Evolutionary conservation across 106 monocot species (phyloP).

Genomic region (Allium cepa): DNA sequence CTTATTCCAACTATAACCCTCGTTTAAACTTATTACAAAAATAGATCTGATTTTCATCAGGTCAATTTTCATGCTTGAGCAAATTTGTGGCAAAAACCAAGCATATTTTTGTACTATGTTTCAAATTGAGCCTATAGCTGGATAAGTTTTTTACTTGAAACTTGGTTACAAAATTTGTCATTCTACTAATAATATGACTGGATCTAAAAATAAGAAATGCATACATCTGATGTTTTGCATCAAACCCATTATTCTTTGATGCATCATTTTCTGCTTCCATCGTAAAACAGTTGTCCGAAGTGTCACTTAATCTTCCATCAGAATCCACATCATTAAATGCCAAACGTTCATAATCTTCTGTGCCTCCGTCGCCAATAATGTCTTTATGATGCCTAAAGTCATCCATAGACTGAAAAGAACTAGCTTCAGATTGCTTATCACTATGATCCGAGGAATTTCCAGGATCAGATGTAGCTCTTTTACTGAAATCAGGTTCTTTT

Average conservation of each 20-base stretch:
- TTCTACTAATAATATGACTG: too few relatives aligned
- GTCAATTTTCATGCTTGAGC: too few relatives aligned
- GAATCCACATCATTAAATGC: constrained; percentile 40
- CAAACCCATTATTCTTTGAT: constrained; percentile 9
- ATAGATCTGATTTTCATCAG: too few relatives aligned
- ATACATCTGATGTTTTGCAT: too few relatives aligned
- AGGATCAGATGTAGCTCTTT: constrained; percentile 32
- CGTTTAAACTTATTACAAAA: too few relatives aligned
- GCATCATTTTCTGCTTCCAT: constrained; percentile 55
- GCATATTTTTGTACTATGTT: too few relatives aligned
- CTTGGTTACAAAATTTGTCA: too few relatives aligned
- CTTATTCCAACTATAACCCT: too few relatives aligned
- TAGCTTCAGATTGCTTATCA: constrained; percentile 44
- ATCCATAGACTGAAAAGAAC: constrained; percentile 32
- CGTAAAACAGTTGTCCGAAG: constrained; percentile 53
- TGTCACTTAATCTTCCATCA: constrained; percentile 57
- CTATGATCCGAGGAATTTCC: constrained; percentile 38
- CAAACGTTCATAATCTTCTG: constrained; percentile 29
- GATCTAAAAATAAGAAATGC: too few relatives aligned
- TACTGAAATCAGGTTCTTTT: constrained; percentile 7
- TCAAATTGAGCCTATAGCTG: too few relatives aligned
- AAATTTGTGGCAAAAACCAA: too few relatives aligned
- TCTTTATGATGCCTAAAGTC: constrained; percentile 2
- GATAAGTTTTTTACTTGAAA: too few relatives aligned
- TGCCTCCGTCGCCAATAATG: constrained; percentile 2